A percentile compares a stretch with the other conserved stretches of the same genome.
phyloP scores from a whole-genome alignment of 345 rosid genomes.

The Lepidium didymum region DNA sequence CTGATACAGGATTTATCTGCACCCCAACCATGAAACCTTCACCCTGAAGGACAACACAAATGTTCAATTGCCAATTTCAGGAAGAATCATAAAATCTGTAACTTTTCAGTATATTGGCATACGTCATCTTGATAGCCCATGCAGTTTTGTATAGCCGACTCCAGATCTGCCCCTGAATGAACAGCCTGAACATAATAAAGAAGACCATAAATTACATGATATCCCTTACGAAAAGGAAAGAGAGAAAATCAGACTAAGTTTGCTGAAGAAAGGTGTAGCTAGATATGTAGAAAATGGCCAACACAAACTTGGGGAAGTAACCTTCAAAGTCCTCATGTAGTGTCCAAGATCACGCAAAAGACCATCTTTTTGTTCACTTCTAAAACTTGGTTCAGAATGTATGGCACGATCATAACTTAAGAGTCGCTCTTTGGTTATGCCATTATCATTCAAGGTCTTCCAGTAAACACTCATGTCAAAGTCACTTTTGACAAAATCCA shows the following conservation, averaged over 20 bases:
- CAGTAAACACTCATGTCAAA: conserved; percentile 80
- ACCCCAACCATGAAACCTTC: conserved; percentile 99
- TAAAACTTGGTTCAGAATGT: conserved; percentile 79
- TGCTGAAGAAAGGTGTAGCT: conserved; percentile 8
- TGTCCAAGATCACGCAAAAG: conserved; percentile 87
- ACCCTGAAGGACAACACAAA: conserved; percentile 50
- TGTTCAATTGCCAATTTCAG: conserved; percentile 13
- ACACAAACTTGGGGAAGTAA: conserved; percentile 27
- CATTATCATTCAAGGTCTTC: conserved; percentile 94
- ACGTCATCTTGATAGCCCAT: conserved; percentile 92
- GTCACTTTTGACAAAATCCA: conserved; percentile 68
- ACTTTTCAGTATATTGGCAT: conserved; percentile 25
- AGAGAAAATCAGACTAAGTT: conserved; percentile 4
- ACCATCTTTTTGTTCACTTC: conserved; percentile 73
- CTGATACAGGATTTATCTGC: conserved; percentile 74
- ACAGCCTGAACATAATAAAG: conserved; percentile 63
- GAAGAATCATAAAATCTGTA: conserved; percentile 5
- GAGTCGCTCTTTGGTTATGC: conserved; percentile 88
- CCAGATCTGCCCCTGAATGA: conserved; percentile 99
- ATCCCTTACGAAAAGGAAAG: background rate
- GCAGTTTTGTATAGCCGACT: conserved; percentile 89
- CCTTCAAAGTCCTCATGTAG: conserved; percentile 97
- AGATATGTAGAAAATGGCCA: conserved; percentile 1
- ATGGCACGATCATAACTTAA: conserved; percentile 95
- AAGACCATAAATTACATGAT: conserved; percentile 9